Evolutionary conservation across 2,329 filamentous ascomycete genomes (phyloP), one percentile per base, ranked within the genome.

Genomic region (Aspergillus proliferans): DNA sequence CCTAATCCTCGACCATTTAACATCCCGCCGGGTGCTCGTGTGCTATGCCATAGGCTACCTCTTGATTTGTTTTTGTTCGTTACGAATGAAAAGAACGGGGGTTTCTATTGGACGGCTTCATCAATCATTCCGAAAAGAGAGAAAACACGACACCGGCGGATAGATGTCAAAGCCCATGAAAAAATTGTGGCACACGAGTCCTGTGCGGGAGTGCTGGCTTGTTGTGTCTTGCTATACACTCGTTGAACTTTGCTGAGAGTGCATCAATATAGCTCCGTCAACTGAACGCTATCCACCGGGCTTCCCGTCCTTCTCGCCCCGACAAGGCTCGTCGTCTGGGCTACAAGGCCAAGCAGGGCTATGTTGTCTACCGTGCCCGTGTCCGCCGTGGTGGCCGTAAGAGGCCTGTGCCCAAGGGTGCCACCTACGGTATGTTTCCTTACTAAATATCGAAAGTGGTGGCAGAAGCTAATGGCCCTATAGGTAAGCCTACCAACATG

Each of bases 261-360:
- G 87, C 89, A 93, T 93, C 79, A 93, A 92, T 91, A 92, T 93
- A 96, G 92, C 89, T 95, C 78, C 91, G 92, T 82, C 92, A 97
- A 84, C 82, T 97, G 81, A 95, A 97, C 81, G 91, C 96, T 78
- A 93, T 97, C 82, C 93, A 98, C 86, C 92, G 93, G 76, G 93
- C 93, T 73, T 94, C 90, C 71, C 91, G 92, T 71, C 93, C 93
- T 67, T 95, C 91, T 70, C 93, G 93, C 76, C 93, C 93, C 72
- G 94, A 98, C 83, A 98, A 98, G 88, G 93, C 94, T 74, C 93
- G 93, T 80, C 93, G 94, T 78, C 88, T 98, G 68, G 93, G 93
- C 71, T 98, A 98, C 89, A 98, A 98, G 88, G 93, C 94, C 83
- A 98, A 98, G 89, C 93, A 98, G 83, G 93, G 93, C 78, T 98